phyloP scores from a whole-genome alignment of 176 grass and related monocot species.

The Pontederia crassipes region DNA sequence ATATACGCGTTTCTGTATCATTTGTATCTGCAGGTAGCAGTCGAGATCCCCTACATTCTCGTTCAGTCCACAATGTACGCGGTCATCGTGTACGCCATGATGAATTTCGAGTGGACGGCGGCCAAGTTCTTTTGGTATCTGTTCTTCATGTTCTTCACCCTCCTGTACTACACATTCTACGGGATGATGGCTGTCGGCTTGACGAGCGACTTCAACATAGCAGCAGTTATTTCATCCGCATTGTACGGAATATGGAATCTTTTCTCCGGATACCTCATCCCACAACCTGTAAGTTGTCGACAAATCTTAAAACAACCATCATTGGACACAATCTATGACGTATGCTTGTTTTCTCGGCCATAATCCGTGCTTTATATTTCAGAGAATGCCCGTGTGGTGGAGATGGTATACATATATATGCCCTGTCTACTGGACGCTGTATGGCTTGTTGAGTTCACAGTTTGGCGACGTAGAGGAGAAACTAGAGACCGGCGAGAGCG shows the following conservation, averaged over 20 bases:
- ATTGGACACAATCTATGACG: too few relatives aligned
- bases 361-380: neutral
- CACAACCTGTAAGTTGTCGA: constrained; percentile 27
- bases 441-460: constrained; percentile 19
- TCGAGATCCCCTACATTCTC: constrained; percentile 59
- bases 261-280: constrained; percentile 62
- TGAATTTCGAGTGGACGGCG: constrained; percentile 60
- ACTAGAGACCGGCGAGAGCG: constrained; percentile 23
- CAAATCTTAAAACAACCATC: too few relatives aligned
- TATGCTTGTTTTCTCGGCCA: neutral
- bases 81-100: constrained; percentile 63
- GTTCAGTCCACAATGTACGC: constrained; percentile 45
- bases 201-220: constrained; percentile 59
- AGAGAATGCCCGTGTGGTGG: constrained; percentile 80
- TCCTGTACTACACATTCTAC: constrained; percentile 85
- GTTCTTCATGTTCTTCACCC: constrained; percentile 66
- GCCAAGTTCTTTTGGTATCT: constrained; percentile 74
- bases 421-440: constrained; percentile 36
- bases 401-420: constrained; percentile 72
- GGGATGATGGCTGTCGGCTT: constrained; percentile 75
- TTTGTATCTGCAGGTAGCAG: constrained; percentile 32
- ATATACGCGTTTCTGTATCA: neutral
- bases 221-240: constrained; percentile 42
- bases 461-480: constrained; percentile 28
- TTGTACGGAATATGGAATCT: constrained; percentile 66